These are phyloP conservation scores for Annona cherimola DNA, from an alignment of 164 flowering plant genomes.

Conservation along the genomic window DNA sequence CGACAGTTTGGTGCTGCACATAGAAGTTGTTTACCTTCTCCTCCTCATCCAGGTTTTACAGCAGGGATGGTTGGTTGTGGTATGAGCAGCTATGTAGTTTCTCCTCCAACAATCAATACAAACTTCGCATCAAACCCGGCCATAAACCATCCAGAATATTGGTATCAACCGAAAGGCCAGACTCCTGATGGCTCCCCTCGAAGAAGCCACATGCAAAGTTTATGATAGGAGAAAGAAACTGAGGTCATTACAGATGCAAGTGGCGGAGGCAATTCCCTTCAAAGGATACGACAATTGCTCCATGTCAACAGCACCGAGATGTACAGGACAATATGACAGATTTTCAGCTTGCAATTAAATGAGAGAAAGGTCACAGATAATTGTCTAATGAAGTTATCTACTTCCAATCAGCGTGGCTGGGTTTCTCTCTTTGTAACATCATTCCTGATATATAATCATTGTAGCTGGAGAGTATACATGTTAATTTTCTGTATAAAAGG, in stretches of 20 bases:
- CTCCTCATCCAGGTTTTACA: conserved; percentile 55
- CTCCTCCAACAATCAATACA: background rate
- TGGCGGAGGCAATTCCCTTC: background rate
- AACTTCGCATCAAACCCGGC: conserved; percentile 8
- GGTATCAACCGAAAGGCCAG: conserved; percentile 11
- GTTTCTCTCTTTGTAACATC: background rate
- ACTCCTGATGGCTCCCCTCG: conserved; percentile 22
- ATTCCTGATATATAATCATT: background rate
- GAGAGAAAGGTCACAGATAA: background rate
- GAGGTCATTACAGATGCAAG: background rate
- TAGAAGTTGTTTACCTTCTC: conserved; percentile 53
- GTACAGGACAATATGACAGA: background rate
- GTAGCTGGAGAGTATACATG: background rate
- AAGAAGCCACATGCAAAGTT: conserved; percentile 6
- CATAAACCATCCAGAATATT: conserved; percentile 8
- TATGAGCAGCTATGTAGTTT: conserved; percentile 2
- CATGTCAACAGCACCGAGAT: background rate
- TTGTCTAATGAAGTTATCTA: background rate
- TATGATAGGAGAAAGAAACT: background rate
- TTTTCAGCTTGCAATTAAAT: background rate
- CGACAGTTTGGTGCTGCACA: conserved; percentile 36
- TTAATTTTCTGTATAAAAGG: background rate
- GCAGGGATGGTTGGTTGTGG: conserved; percentile 14
- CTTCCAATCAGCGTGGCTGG: background rate
- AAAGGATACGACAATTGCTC: background rate